Base-by-base conservation (phyloP, 306 rosid species). In the Elaeagnus macrophylla region DNA sequence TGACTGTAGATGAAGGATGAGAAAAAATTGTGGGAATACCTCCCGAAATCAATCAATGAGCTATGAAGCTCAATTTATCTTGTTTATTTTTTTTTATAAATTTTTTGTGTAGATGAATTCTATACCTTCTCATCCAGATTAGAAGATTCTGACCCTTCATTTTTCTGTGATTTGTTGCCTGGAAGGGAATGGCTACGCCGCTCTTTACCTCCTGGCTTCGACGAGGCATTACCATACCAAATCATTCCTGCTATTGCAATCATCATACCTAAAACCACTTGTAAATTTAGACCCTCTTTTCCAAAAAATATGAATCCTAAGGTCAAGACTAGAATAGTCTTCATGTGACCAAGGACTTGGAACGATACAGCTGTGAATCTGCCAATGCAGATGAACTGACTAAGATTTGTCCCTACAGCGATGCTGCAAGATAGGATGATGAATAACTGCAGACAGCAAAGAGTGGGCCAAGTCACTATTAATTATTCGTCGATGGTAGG, bases 361-460 rank as follows among this genome's bases (percentile, higher is more conserved):
- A 86, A 86, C 8, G 95, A 71, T 14, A 83, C 88, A 1, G 95
- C 88, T 0, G 95, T 76, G 54, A 86, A 86, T 71, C 95, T 74
- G 43, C 93, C 95, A 16, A 86, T 86, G 69, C 95, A 86, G 67
- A 86, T 83, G 80, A 83, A 83, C 72, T 86, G 93, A 67, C 93
- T 83, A 39, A 83, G 88, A 78, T 86, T 86, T 64, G 91, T 83
- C 46, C 95, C 95, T 0, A 86, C 88, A 1, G 95, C 95, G 20
- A 83, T 86, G 14, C 65, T 59, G 85, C 93, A 86, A 13, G 88
- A 86, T 45, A 80, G 61, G 46, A 71, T 51, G 59, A 83, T 83
- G 75, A 86, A 82, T 43, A 74, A 12, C 91, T 83, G 85, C 88
- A 72, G 43, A 70, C 9, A 68, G n/a, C 51, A 67, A 42, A 55